Evolutionary conservation across 495 filamentous ascomycete species (phyloP), one percentile per base, ranked within the genome.

Genomic region (Xylaria longipes): DNA sequence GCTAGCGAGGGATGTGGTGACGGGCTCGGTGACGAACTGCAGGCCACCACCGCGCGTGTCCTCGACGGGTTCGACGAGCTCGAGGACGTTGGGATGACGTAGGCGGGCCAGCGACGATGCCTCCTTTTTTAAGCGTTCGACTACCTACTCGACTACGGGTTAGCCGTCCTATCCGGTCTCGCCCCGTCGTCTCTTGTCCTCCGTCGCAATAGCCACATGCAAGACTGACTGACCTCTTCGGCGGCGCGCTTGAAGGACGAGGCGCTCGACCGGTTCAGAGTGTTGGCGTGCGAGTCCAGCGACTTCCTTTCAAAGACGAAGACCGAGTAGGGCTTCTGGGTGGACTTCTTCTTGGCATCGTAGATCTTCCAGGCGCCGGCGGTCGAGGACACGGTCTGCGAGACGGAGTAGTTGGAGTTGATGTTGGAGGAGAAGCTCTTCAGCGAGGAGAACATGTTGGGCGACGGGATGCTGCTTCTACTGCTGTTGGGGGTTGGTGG

Each of bases 281-380:
- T 89, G 29, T 88, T 86, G 72, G 88, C 87, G 64, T 91, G 86
- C 3, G 90, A 81, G 56, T 98, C 94, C 67, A 99, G 84, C 0
- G 87, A 86, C 79, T 97, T 97, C 74, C 88, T 90, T 64, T 98
- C 97, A 79, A 99, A 98, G 72, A 97, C 90, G 77, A 98, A 99
- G 71, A 98, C 90, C 12, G 96, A 98, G 27, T 91, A 94, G 17
- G 91, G 81, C 73, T 95, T 97, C 43, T 90, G 91, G 0, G 94
- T 96, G 15, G 91, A 92, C 80, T 97, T 98, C 81, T 97, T 97
- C 86, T 97, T 98, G 56, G 93, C 97, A 83, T 97, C 93, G 84
- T 94, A 94, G 80, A 99, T 95, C 84, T 94, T 97, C 96, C 96
- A 99, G 31, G 95, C 93, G 27, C 96, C 96, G 29, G 94, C 92